Evolutionary conservation across 192 early-diverging fungal genomes (phyloP).

Genomic region (Anaeromyces robustus): DNA sequence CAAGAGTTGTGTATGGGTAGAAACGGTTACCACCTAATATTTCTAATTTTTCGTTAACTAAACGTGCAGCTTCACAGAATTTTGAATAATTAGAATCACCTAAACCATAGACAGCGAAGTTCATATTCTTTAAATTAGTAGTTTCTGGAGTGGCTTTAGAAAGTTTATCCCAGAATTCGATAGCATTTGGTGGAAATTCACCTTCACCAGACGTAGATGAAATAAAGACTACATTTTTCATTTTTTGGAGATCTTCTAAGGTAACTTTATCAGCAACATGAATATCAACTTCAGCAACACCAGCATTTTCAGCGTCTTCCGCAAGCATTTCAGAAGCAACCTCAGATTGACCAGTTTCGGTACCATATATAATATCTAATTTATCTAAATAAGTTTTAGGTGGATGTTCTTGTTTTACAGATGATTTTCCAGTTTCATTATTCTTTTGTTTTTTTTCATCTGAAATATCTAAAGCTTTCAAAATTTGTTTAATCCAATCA

Average conservation of each 20-base stretch:
- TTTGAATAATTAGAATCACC: constrained; percentile 44
- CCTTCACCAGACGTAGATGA: constrained; percentile 88
- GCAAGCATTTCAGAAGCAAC: constrained; percentile 65
- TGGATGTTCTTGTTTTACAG: neutral
- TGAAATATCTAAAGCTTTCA: neutral
- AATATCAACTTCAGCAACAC: constrained; percentile 49
- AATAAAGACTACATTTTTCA: constrained; percentile 62
- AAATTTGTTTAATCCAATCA: neutral
- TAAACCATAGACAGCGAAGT: constrained; percentile 72
- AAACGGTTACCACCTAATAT: neutral
- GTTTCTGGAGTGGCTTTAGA: constrained; percentile 35
- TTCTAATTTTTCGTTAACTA: neutral
- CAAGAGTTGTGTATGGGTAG: neutral
- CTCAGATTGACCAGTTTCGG: constrained; percentile 81
- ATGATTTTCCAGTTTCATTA: neutral
- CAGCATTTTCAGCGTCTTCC: constrained; percentile 66
- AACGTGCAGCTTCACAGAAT: neutral
- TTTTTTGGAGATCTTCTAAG: constrained; percentile 62
- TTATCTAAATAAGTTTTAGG: neutral
- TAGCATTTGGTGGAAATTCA: constrained; percentile 81
- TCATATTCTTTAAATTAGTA: constrained; percentile 42
- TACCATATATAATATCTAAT: constrained; percentile 62
- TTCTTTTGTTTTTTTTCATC: neutral
- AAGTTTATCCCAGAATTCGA: constrained; percentile 77
- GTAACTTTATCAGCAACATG: constrained; percentile 61